Evolutionary conservation across 2,329 filamentous ascomycete species (phyloP), one percentile per base, ranked within the genome.

Genomic region (Sporothrix globosa): DNA sequence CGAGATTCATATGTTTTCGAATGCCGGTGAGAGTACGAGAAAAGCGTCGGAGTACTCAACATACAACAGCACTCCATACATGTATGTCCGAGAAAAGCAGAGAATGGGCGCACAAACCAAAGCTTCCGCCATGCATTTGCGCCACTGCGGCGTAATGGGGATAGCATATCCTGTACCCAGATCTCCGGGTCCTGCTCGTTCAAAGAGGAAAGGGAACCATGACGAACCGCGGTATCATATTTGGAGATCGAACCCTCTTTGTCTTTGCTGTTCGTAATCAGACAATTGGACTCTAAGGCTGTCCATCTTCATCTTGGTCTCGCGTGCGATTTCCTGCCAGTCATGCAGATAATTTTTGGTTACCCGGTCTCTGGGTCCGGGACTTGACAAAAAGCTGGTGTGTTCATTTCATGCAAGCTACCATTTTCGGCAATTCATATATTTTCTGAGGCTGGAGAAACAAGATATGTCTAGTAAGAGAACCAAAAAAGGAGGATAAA

Each of bases 361-460:
- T 63, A 63, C 39, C 58, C 44, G 58, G 58, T 63, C 21, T 63
- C 39, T 46, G 58, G 58, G 58, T 24, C 58, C 58, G 39, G 58
- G 39, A 63, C 58, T 63, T 44, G 11, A 21, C 34, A 11, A 60
- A 44, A 13, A 44, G 58, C 10, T 5, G 39, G 39, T 63, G 58
- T 39, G 14, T 46, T 46, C 39, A n/a, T 56, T 60, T 61, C 58
- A 63, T 63, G 58, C 58, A 63, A 6, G 39, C 44, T 6, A 21
- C 58, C 58, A 24, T 27, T 63, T 44, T 63, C 19, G 58, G 58
- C 58, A 63, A 39, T 63, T 17, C 13, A 21, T n/a, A 21, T 19
- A 17, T 10, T 39, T 14, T 14, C 10, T 10, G 27, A 39, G 30
- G 14, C 41, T 17, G 10, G 27, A 39, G 17, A n/a, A 2, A 21